Base-by-base conservation (phyloP, 352 stramenopile species). In the Phytophthora syringae region DNA sequence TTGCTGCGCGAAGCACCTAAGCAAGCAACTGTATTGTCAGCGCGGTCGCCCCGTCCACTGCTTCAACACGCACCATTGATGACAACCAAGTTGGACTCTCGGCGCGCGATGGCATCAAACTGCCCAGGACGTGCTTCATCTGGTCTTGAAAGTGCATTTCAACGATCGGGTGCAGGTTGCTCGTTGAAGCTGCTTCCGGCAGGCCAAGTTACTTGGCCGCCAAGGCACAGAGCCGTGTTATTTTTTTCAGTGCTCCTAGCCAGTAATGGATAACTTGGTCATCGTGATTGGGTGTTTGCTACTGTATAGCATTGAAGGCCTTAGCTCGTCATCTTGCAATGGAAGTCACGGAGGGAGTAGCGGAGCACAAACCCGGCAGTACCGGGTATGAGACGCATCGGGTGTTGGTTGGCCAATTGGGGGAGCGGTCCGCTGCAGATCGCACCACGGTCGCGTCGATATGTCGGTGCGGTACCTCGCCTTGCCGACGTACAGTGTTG, bases 21-120 rank as follows among this genome's bases (percentile, higher is more conserved):
- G 65, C 53, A 74, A 74, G 51, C 66, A 74, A 74, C 21, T 74
- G 66, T 52, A 74, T 74, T 30, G 60, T 74, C 66, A 71, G 45
- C 21, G 13, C 59, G 36, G 39, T 61, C 55, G 56, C 42, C 43
- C 57, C 36, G 59, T 70, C 52, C 59, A 68, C 24, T 62, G 64
- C 64, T 72, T 64, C 58, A 72, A 68, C 65, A 73, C 65, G 25
- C 63, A 52, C 37, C 45, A 52, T 44, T 61, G 59, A 65, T 73
- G 65, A 61, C 61, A 69, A 7, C 30, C n/a, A 27, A 18, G 20
- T 21, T 10, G 10, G 13, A 10, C 55, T 16, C 37, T 51, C 52
- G 37, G 44, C 34, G 39, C 34, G 59, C 58, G 52, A 44, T 24
- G 25, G 15, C 25, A 15, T 5, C 52, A 42, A 62, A 25, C 51